Base-by-base conservation (phyloP, 2,329 filamentous ascomycete species). In the Botrytis byssoidea region DNA sequence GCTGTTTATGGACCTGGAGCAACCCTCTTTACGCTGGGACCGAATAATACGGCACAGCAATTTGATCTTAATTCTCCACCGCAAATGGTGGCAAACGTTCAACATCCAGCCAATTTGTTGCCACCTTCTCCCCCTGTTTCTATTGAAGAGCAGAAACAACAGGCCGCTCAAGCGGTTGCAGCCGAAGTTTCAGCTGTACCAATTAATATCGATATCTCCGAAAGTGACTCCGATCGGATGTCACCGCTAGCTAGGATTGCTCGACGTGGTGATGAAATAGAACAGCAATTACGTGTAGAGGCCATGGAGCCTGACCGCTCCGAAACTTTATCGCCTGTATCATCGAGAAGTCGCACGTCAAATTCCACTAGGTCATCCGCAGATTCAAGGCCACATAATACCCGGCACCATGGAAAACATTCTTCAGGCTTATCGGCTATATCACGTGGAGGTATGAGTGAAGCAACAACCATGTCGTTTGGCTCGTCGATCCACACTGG, bases 1-100 rank as follows among this genome's bases (percentile, higher is more conserved):
- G 92, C 95, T 63, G 92, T 95, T 75, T 97, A 96, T 82, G 96
- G 95, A 1, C 92, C 95, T 0, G 94, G 92, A 10, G 95, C 95
- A n/a, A 93, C 89, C 10, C 87, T 99, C 37, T 99, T 99, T 83
- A 98, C 95, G 0, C 85, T 98, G 29, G 94, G 95, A 1, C 90
- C 91, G 59, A 94, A 95, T 78, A 91, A 95, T 80, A 96, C 93
- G 4, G 92, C 97, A 4, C 95, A 98, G 82, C 96, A 99, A 82
- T 98, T 97, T 81, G 95, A 98, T 81, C 86, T 98, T 61, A 97
- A 97, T 79, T 93, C 93, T 14, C 90, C 91, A 12, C 88, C 93
- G 20, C 85, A 90, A 80, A 89, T 98, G 85, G 93, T 98, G 42
- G 91, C 92, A 75, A 95, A 94, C 80, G 92, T 96, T 20, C 95